Base-by-base conservation (phyloP, 192 early-diverging fungal species). In the Backusella westeae region DNA sequence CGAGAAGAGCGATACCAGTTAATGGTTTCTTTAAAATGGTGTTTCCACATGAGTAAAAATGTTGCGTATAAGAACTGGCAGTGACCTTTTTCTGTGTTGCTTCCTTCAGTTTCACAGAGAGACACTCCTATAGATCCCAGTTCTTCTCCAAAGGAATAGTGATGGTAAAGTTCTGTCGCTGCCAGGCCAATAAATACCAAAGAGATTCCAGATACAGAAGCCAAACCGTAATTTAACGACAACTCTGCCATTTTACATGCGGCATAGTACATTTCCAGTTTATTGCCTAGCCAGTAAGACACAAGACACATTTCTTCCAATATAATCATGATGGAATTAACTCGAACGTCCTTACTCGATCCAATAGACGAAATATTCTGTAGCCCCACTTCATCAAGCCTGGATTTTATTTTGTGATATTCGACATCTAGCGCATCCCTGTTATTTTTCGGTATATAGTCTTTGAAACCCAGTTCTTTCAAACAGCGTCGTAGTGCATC, bases 201-300 rank as follows among this genome's bases (percentile, higher is more conserved):
- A 0, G 68, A 76, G 38, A 81, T 73, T 35, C 80, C 67, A 17
- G 80, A 77, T 12, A 69, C 67, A 8, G 72, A 21, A 1, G 76
- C 26, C 8, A 81, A 49, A 26, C 80, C 80, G 19, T 53, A n/a
- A n/a, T 41, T 21, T 8, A 81, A 15, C 5, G 80, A 72, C 0
- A 77, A 2, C 5, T 71, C 68, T 36, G 75, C 69, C 4, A 77
- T 69, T 39, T 73, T 81, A 21, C 69, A 75, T 1, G 72, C 63
- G 8, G 71, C 38, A 35, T 72, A 81, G 38, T 77, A 77, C 76
- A 81, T 66, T n/a, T 73, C 56, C 14, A 52, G 34, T 53, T 77
- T 76, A 32, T 74, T 77, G 19, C 76, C 75, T 21, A 77, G 68
- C 80, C 80, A 81, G 63, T 81, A 81, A 53, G 72, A 72, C 4